Base-by-base conservation (phyloP, 306 rosid genomes). In the Sphenostylis stenocarpa region DNA sequence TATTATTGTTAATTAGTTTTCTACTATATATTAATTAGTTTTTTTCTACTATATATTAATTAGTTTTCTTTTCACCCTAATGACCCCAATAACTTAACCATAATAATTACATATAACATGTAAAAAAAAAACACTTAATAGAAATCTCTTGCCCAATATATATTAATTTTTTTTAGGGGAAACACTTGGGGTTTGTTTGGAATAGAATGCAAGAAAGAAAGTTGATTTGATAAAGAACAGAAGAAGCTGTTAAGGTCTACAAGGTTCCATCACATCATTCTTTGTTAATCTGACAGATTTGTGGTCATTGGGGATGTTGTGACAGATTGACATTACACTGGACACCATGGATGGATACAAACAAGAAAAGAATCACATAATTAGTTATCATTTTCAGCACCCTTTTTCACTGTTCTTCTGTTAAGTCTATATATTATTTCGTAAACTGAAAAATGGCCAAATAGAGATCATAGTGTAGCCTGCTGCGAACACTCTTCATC, bases 251-350 rank as follows among this genome's bases (percentile, higher is more conserved):
- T 19, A 82, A 68, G 13, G 48, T 21, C 65, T 38, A 74, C 84
- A 84, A 84, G 84, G 90, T 84, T 82, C 78, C 62, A 85, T 85
- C 87, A 83, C 81, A 85, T 87, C 91, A 66, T 28, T 63, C 47
- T 63, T 44, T 77, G 82, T 60, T 55, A 51, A 28, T 44, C 64
- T 79, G 93, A 77, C 96, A 77, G 76, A 56, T 78, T 53, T 64
- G 83, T 64, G 80, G 80, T 87, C 67, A 83, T 68, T 77, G 85
- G 67, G 67, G 72, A 76, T 67, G 62, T 80, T 80, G 63, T 79
- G 84, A 80, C 77, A 70, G 88, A 82, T 82, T 85, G 85, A 86
- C 92, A 84, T 82, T 81, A 84, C 88, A 79, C 75, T 77, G 84
- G 43, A 58, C 61, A 52, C 43, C 66, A 57, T 71, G 24, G 51